Evolutionary conservation across 805 yeast species (phyloP).

Genomic region (Metschnikowia lochheadii): DNA sequence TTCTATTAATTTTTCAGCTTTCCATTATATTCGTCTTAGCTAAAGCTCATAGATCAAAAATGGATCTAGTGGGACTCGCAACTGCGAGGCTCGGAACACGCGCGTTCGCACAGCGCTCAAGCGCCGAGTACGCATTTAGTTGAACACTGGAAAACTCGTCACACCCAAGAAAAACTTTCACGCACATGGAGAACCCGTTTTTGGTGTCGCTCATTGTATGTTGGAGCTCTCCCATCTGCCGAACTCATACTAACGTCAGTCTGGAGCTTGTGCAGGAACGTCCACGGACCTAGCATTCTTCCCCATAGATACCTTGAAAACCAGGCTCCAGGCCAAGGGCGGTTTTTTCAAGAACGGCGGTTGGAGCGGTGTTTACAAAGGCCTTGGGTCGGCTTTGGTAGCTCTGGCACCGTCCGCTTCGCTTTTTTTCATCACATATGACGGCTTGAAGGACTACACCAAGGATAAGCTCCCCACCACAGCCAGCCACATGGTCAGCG

Average conservation of each 20-base stretch:
- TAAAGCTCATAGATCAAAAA: too few relatives aligned
- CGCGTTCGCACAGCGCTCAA: background rate
- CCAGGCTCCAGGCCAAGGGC: slow-evolving; percentile 91
- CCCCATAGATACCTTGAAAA: slow-evolving; percentile 94
- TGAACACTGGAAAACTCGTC: background rate
- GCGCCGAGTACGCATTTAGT: background rate
- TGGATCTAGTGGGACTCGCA: background rate
- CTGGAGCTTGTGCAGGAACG: slow-evolving; percentile 96
- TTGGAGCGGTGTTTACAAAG: slow-evolving; percentile 84
- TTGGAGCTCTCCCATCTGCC: slow-evolving; percentile 2
- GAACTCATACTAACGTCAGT: slow-evolving; percentile 27
- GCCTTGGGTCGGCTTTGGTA: slow-evolving; percentile 87
- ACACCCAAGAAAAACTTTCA: background rate
- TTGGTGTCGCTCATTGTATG: slow-evolving; percentile 33
- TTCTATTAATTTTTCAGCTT: too few relatives aligned
- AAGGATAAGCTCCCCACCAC: slow-evolving; percentile 28
- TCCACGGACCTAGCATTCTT: slow-evolving; percentile 91
- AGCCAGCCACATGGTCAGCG: slow-evolving; percentile 76
- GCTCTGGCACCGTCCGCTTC: slow-evolving; percentile 83
- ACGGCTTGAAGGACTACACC: slow-evolving; percentile 54
- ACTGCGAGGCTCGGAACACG: background rate
- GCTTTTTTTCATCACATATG: slow-evolving; percentile 67
- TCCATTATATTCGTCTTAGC: too few relatives aligned
- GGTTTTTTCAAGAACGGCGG: slow-evolving; percentile 95
- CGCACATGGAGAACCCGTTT: slow-evolving; percentile 28